Evolutionary conservation across 805 yeast genomes (phyloP), one percentile per base, ranked within the genome.

Genomic region (Wickerhamomyces chaumierensis): DNA sequence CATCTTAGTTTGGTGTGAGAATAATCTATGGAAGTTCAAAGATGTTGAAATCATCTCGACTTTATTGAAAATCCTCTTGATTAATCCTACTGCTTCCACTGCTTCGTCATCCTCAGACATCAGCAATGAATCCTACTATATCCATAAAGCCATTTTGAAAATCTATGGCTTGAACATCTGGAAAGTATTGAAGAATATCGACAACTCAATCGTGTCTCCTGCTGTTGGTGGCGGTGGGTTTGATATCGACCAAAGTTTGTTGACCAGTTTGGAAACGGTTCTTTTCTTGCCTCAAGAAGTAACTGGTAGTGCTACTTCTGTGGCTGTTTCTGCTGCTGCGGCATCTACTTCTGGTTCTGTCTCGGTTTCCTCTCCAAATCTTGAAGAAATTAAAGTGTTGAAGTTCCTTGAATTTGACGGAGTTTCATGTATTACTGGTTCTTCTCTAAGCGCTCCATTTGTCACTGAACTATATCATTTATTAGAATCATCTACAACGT

Each of bases 1-100:
- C n/a, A 69, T 77, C 3, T 51, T 74, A 55, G 72, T 48, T 47
- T 81, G 69, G 72, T 59, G 61, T 18, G 63, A 63, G 36, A 57
- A 64, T 18, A 65, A 65, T 36, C 52, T 75, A 5, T 56, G 42
- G 58, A 57, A 21, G 51, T 54, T 25, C 20, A 61, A 36, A 15
- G 60, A 56, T 28, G 47, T 55, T 19, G 61, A 60, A 9, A 54
- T 62, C 4, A 47, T 71, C 5, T 56, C 66, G 21, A 60, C 48
- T 12, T 45, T 71, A 15, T 38, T 73, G 18, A 64, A 62, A 33
- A 55, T 65, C 1, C 23, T 21, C n/a, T 48, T 74, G 14, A 49
- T 70, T 3, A 52, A 60, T 16, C 74, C 75, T 2, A 45, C 59
- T 6, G 23, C 23, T 21, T 21, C 23, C n/a, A n/a, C n/a, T n/a